Conservation (phyloP, 2,329 filamentous ascomycete genomes). For the Aspergillus clavatus region DNA sequence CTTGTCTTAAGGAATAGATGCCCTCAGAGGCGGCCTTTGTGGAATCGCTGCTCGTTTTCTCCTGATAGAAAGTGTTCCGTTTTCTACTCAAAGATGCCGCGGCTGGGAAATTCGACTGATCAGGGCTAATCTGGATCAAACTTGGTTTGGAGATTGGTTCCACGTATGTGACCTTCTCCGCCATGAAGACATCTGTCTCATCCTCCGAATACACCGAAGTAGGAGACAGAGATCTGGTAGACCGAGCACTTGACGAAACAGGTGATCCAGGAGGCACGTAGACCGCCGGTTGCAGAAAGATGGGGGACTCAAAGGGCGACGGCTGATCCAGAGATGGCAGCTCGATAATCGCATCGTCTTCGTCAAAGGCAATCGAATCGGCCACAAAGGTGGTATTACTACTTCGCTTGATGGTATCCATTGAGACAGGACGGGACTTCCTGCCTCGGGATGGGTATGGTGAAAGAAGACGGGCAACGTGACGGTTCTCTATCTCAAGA, state of each 20-base stretch:
- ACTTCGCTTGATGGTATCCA: constrained; percentile 33
- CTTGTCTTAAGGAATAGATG: constrained; percentile 13
- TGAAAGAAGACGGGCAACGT: constrained; percentile 15
- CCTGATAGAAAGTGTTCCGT: constrained; percentile 2
- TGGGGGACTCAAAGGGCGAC: constrained; percentile 23
- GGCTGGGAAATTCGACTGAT: constrained; percentile 3
- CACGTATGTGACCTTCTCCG: constrained; percentile 29
- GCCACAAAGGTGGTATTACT: constrained; percentile 29
- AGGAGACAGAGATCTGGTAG: constrained; percentile 24
- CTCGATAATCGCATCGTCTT: constrained; percentile 31
- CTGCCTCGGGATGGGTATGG: constrained; percentile 19
- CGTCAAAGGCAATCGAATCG: constrained; percentile 30
- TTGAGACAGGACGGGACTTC: constrained; percentile 29
- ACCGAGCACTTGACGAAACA: constrained; percentile 11
- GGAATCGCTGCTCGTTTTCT: not conserved
- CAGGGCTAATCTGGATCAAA: constrained; percentile 30
- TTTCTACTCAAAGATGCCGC: constrained; percentile 6
- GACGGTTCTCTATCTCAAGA: constrained; percentile 18
- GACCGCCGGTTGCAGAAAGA: constrained; percentile 28
- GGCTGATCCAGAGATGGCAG: constrained; percentile 27
- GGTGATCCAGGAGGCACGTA: constrained; percentile 25
- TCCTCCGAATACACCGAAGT: constrained; percentile 29
- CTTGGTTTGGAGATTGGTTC: constrained; percentile 29
- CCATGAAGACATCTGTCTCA: constrained; percentile 29
- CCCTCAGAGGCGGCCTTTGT: not conserved